These are phyloP conservation scores for Leccinum obscurum DNA, from an alignment of 768 basidiomycete species.

Conservation along the genomic window DNA sequence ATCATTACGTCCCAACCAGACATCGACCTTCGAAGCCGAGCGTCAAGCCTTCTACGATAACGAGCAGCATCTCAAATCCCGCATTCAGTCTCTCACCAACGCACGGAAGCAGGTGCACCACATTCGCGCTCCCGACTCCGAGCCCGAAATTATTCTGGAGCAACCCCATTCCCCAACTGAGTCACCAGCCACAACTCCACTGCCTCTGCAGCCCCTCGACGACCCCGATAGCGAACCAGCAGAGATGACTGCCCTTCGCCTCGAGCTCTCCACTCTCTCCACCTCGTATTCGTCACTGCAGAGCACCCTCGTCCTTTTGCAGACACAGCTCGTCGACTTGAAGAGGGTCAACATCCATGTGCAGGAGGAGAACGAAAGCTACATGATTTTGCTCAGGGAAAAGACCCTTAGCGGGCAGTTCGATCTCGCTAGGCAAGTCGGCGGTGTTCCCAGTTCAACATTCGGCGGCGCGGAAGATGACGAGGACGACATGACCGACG, in stretches of 20 bases:
- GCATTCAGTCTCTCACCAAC: slow-evolving; percentile 77
- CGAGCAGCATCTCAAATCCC: slow-evolving; percentile 89
- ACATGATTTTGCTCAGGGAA: slow-evolving; percentile 91
- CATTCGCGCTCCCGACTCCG: slow-evolving; percentile 34
- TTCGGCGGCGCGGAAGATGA: slow-evolving; percentile 41
- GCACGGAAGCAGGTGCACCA: slow-evolving; percentile 56
- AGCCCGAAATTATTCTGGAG: slow-evolving; percentile 43
- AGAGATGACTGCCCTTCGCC: slow-evolving; percentile 80
- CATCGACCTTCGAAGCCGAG: slow-evolving; percentile 87
- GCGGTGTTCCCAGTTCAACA: slow-evolving; percentile 41
- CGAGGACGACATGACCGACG: slow-evolving; percentile 31
- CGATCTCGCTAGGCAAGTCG: slow-evolving; percentile 70
- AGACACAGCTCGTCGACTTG: slow-evolving; percentile 82
- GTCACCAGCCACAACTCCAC: slow-evolving; percentile 20
- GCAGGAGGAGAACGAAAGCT: slow-evolving; percentile 97
- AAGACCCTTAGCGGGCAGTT: slow-evolving; percentile 89
- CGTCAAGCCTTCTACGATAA: slow-evolving; percentile 92
- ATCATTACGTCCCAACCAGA: slow-evolving; percentile 43
- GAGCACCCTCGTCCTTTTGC: slow-evolving; percentile 80
- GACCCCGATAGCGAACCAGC: slow-evolving; percentile 78
- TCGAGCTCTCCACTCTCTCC: slow-evolving; percentile 85
- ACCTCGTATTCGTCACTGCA: slow-evolving; percentile 84
- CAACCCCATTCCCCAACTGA: slow-evolving; percentile 32
- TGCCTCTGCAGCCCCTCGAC: slow-evolving; percentile 47
- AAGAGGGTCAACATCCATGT: slow-evolving; percentile 84